Conservation (phyloP, 2,329 filamentous ascomycete genomes). For the Scolecobasidium constrictum region DNA sequence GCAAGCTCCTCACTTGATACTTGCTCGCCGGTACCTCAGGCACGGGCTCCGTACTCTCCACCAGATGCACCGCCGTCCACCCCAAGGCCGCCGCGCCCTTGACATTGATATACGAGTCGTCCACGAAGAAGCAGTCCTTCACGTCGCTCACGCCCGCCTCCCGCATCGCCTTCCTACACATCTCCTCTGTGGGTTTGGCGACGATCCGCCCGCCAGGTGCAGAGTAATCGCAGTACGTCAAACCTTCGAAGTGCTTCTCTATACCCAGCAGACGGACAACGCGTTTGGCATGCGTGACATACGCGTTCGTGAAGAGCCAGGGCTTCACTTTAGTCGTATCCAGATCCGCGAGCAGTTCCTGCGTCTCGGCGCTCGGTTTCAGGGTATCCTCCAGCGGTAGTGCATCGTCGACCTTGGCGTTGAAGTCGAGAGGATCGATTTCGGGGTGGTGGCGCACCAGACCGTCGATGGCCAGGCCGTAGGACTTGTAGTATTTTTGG, state of each 20-base stretch:
- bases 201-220: slow-evolving; percentile 79
- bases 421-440: slow-evolving; percentile 92
- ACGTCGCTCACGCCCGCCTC: slow-evolving; percentile 61
- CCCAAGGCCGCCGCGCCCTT: slow-evolving; percentile 64
- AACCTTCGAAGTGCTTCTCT: slow-evolving; percentile 84
- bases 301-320: slow-evolving; percentile 96
- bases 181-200: slow-evolving; percentile 75
- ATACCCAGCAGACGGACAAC: slow-evolving; percentile 73
- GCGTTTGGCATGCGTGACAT: slow-evolving; percentile 73
- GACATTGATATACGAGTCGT: slow-evolving; percentile 82
- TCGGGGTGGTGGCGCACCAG: slow-evolving; percentile 77
- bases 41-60: slow-evolving; percentile 60
- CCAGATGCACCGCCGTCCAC: slow-evolving; percentile 77
- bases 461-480: slow-evolving; percentile 94
- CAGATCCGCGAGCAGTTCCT: slow-evolving; percentile 67
- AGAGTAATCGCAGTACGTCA: slow-evolving; percentile 96
- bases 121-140: slow-evolving; percentile 81
- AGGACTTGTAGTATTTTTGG: slow-evolving; percentile 86
- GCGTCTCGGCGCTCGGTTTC: slow-evolving; percentile 63
- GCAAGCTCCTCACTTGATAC: slow-evolving; percentile 63
- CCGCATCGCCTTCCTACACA: slow-evolving; percentile 81
- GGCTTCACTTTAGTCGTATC: slow-evolving; percentile 73
- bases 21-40: slow-evolving; percentile 57
- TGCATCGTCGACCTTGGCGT: slow-evolving; percentile 87
- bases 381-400: slow-evolving; percentile 79